Evolutionary conservation across 495 filamentous ascomycete species (phyloP), one percentile per base, ranked within the genome.

Genomic region (Hypoxylon intermedium): DNA sequence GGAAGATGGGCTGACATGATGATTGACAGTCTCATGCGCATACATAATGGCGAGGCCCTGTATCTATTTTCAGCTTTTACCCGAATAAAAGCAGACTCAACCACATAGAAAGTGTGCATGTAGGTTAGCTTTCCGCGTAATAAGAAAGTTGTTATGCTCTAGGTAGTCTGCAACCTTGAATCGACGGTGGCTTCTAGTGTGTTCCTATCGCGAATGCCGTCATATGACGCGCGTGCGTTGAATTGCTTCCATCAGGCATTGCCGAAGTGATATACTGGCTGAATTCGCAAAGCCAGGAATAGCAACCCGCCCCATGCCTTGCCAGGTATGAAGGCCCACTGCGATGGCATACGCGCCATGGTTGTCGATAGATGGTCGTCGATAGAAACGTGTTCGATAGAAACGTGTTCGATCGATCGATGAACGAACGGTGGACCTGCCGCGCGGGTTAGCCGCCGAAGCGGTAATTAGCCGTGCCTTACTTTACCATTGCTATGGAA

Each of bases 391-490:
- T 62, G 37, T 6, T 41, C 51, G 45, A 56, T 48, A 11, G 38
- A 45, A n/a, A n/a, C 15, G 20, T 62, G 37, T 6, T 41, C 51
- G 45, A 56, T 48, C 15, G 38, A 45, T 46, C 23, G 21, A 42
- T 18, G 28, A n/a, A n/a, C n/a, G 13, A 2, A 3, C 9, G 53
- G 33, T 20, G 33, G 34, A 12, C 24, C 24, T 46, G 13, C n/a
- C 19, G 7, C 13, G 5, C 1, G 34, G 51, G 52, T n/a, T 46
- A 38, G 20, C 52, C 41, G 9, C 13, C 38, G 41, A 46, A 24
- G 26, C 36, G 34, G 48, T 40, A 53, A 53, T 60, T 60, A 60
- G 24, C 57, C 57, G 57, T 31, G 41, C 20, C 15, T 12, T 52
- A 21, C 16, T 15, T 12, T 50, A 13, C 30, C 9, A 38, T 20